Conservation (phyloP, 1,284 basidiomycete genomes). For the Fistulina hepatica region DNA sequence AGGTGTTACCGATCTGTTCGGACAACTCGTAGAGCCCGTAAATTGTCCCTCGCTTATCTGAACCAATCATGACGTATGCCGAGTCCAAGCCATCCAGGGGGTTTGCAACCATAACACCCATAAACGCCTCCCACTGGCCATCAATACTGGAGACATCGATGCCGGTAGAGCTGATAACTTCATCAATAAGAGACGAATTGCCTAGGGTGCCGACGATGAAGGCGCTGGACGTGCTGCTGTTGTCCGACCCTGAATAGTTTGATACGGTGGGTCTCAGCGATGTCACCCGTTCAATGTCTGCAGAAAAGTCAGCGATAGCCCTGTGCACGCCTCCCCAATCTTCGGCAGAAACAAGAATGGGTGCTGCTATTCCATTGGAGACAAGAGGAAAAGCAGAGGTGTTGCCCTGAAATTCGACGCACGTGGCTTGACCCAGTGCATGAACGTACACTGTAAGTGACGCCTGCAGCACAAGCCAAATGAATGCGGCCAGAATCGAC, state of each 20-base stretch:
- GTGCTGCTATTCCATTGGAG: slow-evolving; percentile 32
- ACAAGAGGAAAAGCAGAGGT: slow-evolving; percentile 32
- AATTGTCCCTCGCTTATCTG: slow-evolving; percentile 58
- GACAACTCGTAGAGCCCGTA: slow-evolving; percentile 61
- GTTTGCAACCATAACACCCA: slow-evolving; percentile 39
- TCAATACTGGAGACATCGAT: slow-evolving; percentile 45
- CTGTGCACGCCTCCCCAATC: slow-evolving; percentile 59
- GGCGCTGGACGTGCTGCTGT: slow-evolving; percentile 23
- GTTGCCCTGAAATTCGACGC: slow-evolving; percentile 27
- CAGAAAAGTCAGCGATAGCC: slow-evolving; percentile 47
- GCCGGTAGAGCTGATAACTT: slow-evolving; percentile 40
- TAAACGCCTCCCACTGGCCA: slow-evolving; percentile 57
- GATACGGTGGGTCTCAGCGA: slow-evolving; percentile 36
- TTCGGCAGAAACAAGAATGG: slow-evolving; percentile 40
- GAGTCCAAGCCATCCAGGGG: slow-evolving; percentile 46
- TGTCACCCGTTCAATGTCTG: slow-evolving; percentile 52
- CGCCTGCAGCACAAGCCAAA: slow-evolving; percentile 1
- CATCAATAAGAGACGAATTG: slow-evolving; percentile 45
- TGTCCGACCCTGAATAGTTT: slow-evolving; percentile 31
- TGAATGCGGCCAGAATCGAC: no score
- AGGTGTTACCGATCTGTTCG: slow-evolving; percentile 51
- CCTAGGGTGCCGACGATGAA: slow-evolving; percentile 61
- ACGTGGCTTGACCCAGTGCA: slow-evolving; percentile 30
- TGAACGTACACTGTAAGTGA: slow-evolving; percentile 8
- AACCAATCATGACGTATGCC: slow-evolving; percentile 56